Percentiles rank a stretch among this genome's conserved stretches.
phyloP scores from a whole-genome alignment of 202 grass and related monocot species.

The Carex sylvatica region DNA sequence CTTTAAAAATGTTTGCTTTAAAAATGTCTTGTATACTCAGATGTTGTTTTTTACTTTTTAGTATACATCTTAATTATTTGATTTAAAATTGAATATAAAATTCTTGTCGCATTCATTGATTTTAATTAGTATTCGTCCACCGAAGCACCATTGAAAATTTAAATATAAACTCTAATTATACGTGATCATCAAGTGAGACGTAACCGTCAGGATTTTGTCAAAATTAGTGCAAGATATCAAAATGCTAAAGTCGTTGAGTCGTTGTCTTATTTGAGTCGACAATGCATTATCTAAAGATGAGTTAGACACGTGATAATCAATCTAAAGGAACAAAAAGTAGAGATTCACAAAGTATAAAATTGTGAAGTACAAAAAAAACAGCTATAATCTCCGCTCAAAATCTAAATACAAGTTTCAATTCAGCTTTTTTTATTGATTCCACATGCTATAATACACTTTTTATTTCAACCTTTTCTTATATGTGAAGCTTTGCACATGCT shows the following conservation, averaged over 20 bases:
- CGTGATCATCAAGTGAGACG: too few relatives aligned
- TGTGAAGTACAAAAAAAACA: neutral
- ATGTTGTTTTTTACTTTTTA: too few relatives aligned
- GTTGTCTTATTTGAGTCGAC: conserved; percentile 8
- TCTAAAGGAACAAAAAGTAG: neutral
- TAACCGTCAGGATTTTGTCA: too few relatives aligned
- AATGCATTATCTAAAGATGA: neutral
- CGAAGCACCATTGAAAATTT: too few relatives aligned
- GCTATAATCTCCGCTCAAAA: neutral
- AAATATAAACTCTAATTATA: too few relatives aligned
- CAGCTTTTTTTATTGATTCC: neutral
- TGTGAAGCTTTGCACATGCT: conserved; percentile 5
- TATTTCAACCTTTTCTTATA: neutral
- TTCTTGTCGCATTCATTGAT: too few relatives aligned
- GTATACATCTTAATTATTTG: too few relatives aligned
- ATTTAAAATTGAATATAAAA: too few relatives aligned
- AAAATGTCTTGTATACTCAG: too few relatives aligned
- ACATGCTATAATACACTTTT: neutral
- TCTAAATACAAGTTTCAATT: neutral
- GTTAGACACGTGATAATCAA: neutral
- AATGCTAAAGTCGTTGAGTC: neutral
- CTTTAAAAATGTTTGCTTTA: too few relatives aligned
- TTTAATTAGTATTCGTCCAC: too few relatives aligned
- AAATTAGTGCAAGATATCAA: too few relatives aligned
- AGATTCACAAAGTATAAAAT: neutral